Conservation (phyloP, 176 grass and related monocot species). For the Hyparrhenia diplandra region DNA sequence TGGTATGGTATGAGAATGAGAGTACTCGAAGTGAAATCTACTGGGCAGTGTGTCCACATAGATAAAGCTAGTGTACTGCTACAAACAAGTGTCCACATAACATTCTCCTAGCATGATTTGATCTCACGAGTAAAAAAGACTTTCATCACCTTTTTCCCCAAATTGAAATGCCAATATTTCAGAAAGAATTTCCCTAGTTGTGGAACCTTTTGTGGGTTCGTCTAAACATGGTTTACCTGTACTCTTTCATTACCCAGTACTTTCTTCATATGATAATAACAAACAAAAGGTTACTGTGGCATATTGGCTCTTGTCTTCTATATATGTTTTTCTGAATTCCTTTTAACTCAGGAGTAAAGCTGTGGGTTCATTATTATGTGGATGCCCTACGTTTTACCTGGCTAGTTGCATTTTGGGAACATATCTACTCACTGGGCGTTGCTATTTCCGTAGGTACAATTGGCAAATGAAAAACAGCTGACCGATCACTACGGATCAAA, state of each 20-base stretch:
- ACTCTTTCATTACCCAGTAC: not conserved
- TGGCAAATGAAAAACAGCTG: constrained; percentile 92
- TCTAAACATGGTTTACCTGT: not conserved
- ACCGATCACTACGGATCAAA: constrained; percentile 84
- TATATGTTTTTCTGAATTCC: not conserved
- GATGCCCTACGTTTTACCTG: not conserved
- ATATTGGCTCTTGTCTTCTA: not conserved
- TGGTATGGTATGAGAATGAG: too few relatives aligned
- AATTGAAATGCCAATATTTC: not conserved
- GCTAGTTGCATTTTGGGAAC: not conserved
- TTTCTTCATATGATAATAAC: not conserved
- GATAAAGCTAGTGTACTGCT: not conserved
- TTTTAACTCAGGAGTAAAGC: not conserved
- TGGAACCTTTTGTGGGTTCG: not conserved
- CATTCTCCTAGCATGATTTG: not conserved
- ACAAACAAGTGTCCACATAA: not conserved
- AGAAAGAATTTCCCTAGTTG: not conserved
- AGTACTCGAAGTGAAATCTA: not conserved
- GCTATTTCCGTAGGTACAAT: constrained; percentile 52
- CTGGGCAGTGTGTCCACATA: not conserved
- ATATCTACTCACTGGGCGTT: not conserved
- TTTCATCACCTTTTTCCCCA: not conserved
- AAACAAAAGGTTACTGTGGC: not conserved
- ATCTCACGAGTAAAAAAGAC: not conserved
- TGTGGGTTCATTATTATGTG: not conserved